These are phyloP conservation scores for Gracilaria vermiculophylla DNA, from an alignment of 23 red algal genomes.

Conservation along the genomic window DNA sequence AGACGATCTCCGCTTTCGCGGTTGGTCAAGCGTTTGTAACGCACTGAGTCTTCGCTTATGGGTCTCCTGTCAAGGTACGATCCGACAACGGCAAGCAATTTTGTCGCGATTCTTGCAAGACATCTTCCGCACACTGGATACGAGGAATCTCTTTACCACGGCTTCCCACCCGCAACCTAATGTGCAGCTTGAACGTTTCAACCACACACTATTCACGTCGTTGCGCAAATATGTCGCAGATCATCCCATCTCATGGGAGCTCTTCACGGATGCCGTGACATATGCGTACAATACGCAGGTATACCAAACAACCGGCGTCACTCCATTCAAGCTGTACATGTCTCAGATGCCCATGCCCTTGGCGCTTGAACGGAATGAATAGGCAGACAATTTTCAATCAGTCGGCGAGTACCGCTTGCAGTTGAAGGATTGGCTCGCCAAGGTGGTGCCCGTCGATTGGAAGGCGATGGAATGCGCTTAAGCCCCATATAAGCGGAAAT, in stretches of 20 bases:
- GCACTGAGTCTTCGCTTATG: no score
- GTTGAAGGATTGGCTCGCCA: no score
- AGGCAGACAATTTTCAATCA: neutral
- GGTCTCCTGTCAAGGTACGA: no score
- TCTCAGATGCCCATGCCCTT: neutral
- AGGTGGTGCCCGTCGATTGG: neutral
- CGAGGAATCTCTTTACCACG: neutral
- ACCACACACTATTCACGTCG: no score
- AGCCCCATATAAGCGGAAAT: neutral
- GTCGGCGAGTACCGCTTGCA: neutral
- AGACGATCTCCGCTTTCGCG: no score
- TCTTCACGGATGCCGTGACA: neutral
- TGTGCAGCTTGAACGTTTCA: constrained; percentile 28
- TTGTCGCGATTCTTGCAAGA: neutral
- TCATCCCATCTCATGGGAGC: neutral
- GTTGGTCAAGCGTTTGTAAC: no score
- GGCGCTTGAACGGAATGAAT: neutral
- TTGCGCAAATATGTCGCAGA: neutral
- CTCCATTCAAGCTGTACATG: neutral
- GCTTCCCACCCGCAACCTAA: constrained; percentile 3
- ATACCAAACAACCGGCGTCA: neutral
- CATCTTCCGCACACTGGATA: neutral
- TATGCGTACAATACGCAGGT: no score
- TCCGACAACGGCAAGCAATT: no score
- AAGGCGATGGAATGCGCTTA: neutral